phyloP scores from a whole-genome alignment of 495 filamentous ascomycete species.

The Penicillium canariense region DNA sequence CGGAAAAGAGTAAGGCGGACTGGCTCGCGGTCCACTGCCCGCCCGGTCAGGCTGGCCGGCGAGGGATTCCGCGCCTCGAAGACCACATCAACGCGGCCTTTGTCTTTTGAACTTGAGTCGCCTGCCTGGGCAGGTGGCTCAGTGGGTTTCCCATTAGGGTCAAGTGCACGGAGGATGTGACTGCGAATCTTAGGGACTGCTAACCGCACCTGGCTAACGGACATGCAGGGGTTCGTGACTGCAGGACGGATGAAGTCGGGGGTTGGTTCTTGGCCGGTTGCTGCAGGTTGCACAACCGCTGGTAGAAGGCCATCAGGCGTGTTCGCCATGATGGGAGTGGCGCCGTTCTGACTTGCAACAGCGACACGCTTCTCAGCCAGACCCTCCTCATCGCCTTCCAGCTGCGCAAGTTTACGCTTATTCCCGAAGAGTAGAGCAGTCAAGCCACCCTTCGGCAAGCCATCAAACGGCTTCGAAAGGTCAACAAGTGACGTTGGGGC shows the following conservation, averaged over 20 bases:
- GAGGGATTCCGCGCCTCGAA: slow-evolving; percentile 75
- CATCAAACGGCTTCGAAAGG: slow-evolving; percentile 91
- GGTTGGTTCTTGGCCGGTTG: slow-evolving; percentile 63
- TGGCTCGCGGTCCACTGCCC: slow-evolving; percentile 68
- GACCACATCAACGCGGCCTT: slow-evolving; percentile 59
- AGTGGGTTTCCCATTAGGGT: slow-evolving; percentile 44
- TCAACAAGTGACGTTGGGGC: slow-evolving; percentile 84
- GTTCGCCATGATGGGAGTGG: slow-evolving; percentile 71
- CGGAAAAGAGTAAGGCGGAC: slow-evolving; percentile 77
- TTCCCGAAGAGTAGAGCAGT: slow-evolving; percentile 84
- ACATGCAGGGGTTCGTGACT: slow-evolving; percentile 73
- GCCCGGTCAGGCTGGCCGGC: slow-evolving; percentile 53
- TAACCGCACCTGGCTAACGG: slow-evolving; percentile 80
- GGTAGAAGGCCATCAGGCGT: slow-evolving; percentile 73
- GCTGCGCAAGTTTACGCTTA: slow-evolving; percentile 74
- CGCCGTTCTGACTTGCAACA: slow-evolving; percentile 57
- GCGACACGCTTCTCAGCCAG: slow-evolving; percentile 61
- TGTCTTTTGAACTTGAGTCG: slow-evolving; percentile 58
- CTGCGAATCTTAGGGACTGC: slow-evolving; percentile 85
- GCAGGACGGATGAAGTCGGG: slow-evolving; percentile 89
- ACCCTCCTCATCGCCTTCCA: slow-evolving; percentile 67
- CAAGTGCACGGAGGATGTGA: slow-evolving; percentile 62
- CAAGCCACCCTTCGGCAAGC: slow-evolving; percentile 85
- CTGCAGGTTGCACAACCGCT: slow-evolving; percentile 52
- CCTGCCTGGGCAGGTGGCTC: slow-evolving; percentile 42